These are phyloP conservation scores for Linnemannia elongata DNA, from an alignment of 192 early-diverging fungal species.

Conservation along the genomic window DNA sequence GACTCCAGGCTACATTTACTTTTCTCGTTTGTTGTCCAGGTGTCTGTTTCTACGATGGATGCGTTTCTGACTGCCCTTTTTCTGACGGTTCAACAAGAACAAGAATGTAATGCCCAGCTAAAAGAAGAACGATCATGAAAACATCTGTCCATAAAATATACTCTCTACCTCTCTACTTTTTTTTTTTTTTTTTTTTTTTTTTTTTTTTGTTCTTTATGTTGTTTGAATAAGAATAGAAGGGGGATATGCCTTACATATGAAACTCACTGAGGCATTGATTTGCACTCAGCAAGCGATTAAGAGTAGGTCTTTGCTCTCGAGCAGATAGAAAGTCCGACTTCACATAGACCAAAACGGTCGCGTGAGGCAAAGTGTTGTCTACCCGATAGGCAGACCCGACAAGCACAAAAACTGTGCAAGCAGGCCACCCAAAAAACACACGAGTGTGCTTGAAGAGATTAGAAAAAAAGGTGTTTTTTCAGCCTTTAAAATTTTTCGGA, in stretches of 20 bases:
- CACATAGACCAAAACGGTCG: slow-evolving; percentile 52
- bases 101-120: neutral
- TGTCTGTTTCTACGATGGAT: slow-evolving; percentile 15
- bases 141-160: neutral
- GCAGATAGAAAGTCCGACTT: slow-evolving; percentile 57
- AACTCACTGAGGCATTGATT: slow-evolving; percentile 57
- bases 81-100: slow-evolving; percentile 17
- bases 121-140: neutral
- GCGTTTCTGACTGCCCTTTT: slow-evolving; percentile 19
- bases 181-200: neutral
- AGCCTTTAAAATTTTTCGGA: neutral
- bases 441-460: slow-evolving; percentile 20
- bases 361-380: slow-evolving; percentile 55
- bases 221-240: neutral
- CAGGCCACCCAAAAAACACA: slow-evolving; percentile 42
- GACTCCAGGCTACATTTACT: neutral
- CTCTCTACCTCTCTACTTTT: neutral
- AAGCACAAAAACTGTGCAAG: slow-evolving; percentile 61
- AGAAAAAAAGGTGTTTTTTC: slow-evolving; percentile 5
- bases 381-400: slow-evolving; percentile 38
- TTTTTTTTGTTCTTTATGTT: slow-evolving; percentile 10
- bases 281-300: slow-evolving; percentile 59
- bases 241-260: slow-evolving; percentile 52
- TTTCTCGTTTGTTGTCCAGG: neutral
- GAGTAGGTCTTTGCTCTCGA: slow-evolving; percentile 44